Percentiles rank a stretch among this genome's conserved stretches.
Evolutionary conservation across 768 basidiomycete genomes (phyloP).

Genomic region (Coprinopsis strossmayeri): DNA sequence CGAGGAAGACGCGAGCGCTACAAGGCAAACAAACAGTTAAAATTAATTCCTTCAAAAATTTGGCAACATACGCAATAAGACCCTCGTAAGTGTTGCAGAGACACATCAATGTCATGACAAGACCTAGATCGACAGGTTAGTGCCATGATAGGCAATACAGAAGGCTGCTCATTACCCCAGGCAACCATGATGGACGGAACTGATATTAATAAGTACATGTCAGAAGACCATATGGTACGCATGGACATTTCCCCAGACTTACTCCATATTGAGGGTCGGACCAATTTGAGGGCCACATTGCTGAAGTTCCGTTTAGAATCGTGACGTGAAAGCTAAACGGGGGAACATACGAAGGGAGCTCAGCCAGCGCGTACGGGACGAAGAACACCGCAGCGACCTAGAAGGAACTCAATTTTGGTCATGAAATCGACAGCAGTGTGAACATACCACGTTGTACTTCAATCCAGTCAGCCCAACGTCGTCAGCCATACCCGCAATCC

Average conservation of each 20-base stretch:
- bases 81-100: conserved; percentile 24
- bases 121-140: not conserved
- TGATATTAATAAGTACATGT: conserved; percentile 2
- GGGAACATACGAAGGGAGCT: conserved; percentile 26
- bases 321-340: not conserved
- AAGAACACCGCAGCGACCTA: conserved; percentile 31
- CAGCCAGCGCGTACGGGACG: conserved; percentile 28
- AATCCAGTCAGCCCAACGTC: conserved; percentile 25
- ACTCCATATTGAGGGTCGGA: conserved; percentile 28
- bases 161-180: conserved; percentile 18
- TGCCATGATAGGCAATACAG: not conserved
- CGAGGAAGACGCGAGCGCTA: conserved; percentile 33
- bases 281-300: conserved; percentile 26
- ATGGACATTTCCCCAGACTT: conserved; percentile 4
- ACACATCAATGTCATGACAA: conserved; percentile 27
- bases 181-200: conserved; percentile 28
- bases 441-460: conserved; percentile 28
- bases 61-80: conserved; percentile 20
- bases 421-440: not conserved
- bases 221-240: not conserved
- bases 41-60: not conserved
- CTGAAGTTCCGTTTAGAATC: conserved; percentile 10
- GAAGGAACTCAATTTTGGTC: not conserved
- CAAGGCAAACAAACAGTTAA: not conserved
- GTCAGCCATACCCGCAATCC: conserved; percentile 26